phyloP scores from a whole-genome alignment of 345 rosid species.

The Cardiospermum halicacabum region DNA sequence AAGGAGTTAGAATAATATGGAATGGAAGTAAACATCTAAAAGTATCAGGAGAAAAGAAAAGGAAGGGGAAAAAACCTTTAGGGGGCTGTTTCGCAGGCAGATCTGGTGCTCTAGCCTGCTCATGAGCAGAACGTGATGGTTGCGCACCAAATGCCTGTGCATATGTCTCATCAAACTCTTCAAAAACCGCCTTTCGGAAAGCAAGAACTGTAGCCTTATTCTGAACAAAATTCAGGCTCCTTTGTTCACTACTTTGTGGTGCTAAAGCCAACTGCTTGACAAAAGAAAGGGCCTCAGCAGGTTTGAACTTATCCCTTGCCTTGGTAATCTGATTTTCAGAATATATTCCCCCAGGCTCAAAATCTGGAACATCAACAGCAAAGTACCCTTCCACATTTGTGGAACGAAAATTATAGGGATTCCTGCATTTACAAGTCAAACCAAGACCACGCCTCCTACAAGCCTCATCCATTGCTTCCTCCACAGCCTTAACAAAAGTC shows the following conservation, averaged over 20 bases:
- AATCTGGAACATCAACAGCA: conserved; percentile 87
- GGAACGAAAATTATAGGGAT: conserved; percentile 62
- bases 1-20: not conserved
- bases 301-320: conserved; percentile 62
- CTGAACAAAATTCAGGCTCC: conserved; percentile 44
- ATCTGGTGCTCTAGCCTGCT: conserved; percentile 22
- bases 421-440: conserved; percentile 82
- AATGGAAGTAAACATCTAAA: conserved; percentile 7
- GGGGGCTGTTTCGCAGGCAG: conserved; percentile 48
- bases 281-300: conserved; percentile 51
- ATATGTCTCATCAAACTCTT: conserved; percentile 97
- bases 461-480: conserved; percentile 90
- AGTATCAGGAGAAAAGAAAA: conserved; percentile 15
- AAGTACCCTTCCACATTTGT: conserved; percentile 60
- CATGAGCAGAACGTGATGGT: conserved; percentile 33
- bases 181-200: conserved; percentile 79
- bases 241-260: conserved; percentile 41
- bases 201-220: conserved; percentile 61
- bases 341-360: conserved; percentile 68
- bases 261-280: conserved; percentile 62
- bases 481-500: conserved; percentile 79
- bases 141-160: conserved; percentile 95
- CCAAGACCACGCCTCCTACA: conserved; percentile 80
- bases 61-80: conserved; percentile 51
- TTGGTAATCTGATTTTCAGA: conserved; percentile 65